Base-by-base conservation (phyloP, 352 stramenopile species). In the Globisporangium echinulatum region DNA sequence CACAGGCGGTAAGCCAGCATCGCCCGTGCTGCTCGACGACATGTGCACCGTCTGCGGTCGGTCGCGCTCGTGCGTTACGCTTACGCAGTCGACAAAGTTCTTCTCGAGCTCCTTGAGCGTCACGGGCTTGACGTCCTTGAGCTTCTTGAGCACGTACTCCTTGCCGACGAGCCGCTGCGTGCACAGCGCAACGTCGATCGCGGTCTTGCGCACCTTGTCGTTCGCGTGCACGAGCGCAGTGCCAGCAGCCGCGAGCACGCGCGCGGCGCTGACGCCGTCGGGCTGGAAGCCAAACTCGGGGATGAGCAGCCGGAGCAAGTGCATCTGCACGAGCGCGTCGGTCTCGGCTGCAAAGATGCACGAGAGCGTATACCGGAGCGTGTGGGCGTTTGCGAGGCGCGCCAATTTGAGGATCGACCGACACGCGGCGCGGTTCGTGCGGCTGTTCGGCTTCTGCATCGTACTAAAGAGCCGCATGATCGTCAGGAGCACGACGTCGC, bases 51-150 rank as follows among this genome's bases (percentile, higher is more conserved):
- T 90, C 58, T 89, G 74, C 6, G 81, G 82, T 4, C 75, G 69
- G 36, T 73, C 72, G 10, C 62, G 49, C 15, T 71, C 64, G 25
- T 68, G 70, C 33, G 69, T 68, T 11, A 78, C 54, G 9, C 84
- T 77, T 33, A 33, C 25, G 19, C 65, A 58, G 13, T 90, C 77
- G 13, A 86, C 78, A 66, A 94, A 92, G 63, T 76, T 88, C 64
- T 91, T 92, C 61, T 94, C 85, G 8, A 94, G 74, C 52, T 94
- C 82, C 49, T 89, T 91, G 7, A 92, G 66, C n/a, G 75, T 91
- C 56, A 84, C 69, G 9, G 82, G 64, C 59, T 90, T 91, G 57
- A 92, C 74, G 53, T 81, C 82, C 68, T 85, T 75, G 38, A 94
- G 79, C 38, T 77, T 75, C 57, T 74, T 66, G 5, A 94, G 66